phyloP scores from a whole-genome alignment of 73 alveolate species.

The Paramecium pentaurelia region DNA sequence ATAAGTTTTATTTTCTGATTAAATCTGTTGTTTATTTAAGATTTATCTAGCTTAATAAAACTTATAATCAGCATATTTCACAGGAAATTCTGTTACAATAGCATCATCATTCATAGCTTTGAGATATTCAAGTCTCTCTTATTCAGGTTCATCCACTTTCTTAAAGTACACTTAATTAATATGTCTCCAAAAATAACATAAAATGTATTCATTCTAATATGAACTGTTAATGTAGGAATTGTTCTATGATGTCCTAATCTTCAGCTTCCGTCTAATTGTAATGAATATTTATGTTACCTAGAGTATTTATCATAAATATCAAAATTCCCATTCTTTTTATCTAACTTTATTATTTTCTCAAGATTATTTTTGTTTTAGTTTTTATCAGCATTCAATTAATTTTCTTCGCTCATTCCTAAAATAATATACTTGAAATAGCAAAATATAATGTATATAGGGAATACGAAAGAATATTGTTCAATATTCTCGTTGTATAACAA shows the following conservation, averaged over 20 bases:
- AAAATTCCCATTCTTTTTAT: conserved; percentile 51
- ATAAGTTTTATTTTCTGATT: conserved; percentile 31
- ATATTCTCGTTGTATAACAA: neutral
- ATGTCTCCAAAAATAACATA: conserved; percentile 52
- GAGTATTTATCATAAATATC: conserved; percentile 49
- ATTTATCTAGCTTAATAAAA: neutral
- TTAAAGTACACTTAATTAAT: conserved; percentile 22
- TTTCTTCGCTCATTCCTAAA: conserved; percentile 37
- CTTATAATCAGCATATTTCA: conserved; percentile 23
- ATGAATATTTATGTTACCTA: neutral
- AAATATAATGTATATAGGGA: neutral
- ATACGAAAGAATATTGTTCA: neutral
- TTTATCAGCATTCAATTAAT: conserved; percentile 17
- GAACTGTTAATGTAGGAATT: conserved; percentile 11
- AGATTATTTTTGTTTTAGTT: conserved; percentile 45
- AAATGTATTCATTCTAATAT: conserved; percentile 27
- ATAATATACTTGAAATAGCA: neutral
- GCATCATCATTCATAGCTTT: neutral
- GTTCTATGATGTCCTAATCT: conserved; percentile 37
- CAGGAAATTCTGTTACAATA: conserved; percentile 17
- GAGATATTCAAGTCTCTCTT: conserved; percentile 4
- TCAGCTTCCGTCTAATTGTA: neutral
- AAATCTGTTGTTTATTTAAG: conserved; percentile 8
- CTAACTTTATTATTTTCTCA: conserved; percentile 45
- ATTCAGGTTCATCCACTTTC: conserved; percentile 42